Evolutionary conservation across 1,284 basidiomycete species (phyloP), one percentile per base, ranked within the genome.

Genomic region (Trichosporon sp.): DNA sequence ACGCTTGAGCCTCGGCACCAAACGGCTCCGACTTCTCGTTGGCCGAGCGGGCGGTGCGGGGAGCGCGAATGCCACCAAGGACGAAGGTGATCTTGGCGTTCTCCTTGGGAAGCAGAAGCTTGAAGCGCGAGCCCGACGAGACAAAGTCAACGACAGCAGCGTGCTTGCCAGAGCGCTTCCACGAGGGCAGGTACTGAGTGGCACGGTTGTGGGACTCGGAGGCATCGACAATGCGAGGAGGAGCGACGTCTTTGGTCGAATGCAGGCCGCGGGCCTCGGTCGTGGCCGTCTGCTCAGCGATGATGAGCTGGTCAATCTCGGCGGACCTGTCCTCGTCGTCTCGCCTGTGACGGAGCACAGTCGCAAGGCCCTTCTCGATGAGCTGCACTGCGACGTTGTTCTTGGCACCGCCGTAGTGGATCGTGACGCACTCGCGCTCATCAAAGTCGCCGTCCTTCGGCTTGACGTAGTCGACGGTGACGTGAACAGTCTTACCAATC

Each of bases 281-380:
- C 0, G 86, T 84, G 46, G 95, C 94, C 40, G 81, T 82, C 84
- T 90, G 92, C 82, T 99, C 95, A 14, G 95, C 95, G 37, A 89
- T 88, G 85, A 98, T 93, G 49, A 98, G 84, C 79, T 92, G 92
- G 81, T 99, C 95, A 71, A 91, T 93, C 76, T 97, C 95, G 13
- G 89, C 86, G 21, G 94, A 95, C 59, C 94, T 87, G 71, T 95
- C 91, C 79, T 98, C 95, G 75, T 98, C 95, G 71, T 96, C 95
- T 46, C 92, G 87, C 71, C 88, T 89, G 80, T 99, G 95, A 58
- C 95, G 88, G 52, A 97, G 87, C 9, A 92, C 90, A 60, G 88
- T 90, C 2, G 92, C 92, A 11, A 96, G 83, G 57, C 95, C 95
- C 73, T 92, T 92, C 76, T 96, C 93, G 65, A 97, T 88, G 34